Conservation (phyloP, 345 rosid genomes). For the Alliaria petiolata region DNA sequence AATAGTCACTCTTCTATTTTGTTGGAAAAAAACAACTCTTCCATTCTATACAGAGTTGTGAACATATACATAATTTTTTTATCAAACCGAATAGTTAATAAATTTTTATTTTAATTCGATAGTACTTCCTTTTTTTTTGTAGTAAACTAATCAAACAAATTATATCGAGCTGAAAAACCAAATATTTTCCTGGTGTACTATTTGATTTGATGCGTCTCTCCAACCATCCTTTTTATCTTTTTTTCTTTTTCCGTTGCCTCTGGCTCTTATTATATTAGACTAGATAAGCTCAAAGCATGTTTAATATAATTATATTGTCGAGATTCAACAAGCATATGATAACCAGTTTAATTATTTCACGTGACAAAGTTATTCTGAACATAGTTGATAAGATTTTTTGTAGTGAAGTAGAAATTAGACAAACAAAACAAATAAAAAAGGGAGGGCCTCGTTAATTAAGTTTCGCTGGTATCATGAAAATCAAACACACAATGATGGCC, state of each 20-base stretch:
- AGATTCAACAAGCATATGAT: constrained; percentile 2
- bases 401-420: background rate
- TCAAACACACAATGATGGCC: background rate
- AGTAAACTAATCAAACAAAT: too few relatives aligned
- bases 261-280: background rate
- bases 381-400: background rate
- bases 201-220: background rate
- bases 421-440: background rate
- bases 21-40: background rate
- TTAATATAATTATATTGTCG: too few relatives aligned
- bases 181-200: background rate
- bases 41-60: background rate
- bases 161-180: background rate
- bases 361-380: background rate
- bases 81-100: too few relatives aligned
- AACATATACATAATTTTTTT: too few relatives aligned
- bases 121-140: too few relatives aligned
- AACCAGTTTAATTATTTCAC: background rate
- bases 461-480: background rate
- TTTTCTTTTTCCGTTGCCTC: background rate
- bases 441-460: background rate
- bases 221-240: background rate
- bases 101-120: too few relatives aligned
- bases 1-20: background rate
- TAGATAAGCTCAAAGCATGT: constrained; percentile 9